Conservation (phyloP, 2,329 filamentous ascomycete genomes). For the Pestalotiopsis sp. region DNA sequence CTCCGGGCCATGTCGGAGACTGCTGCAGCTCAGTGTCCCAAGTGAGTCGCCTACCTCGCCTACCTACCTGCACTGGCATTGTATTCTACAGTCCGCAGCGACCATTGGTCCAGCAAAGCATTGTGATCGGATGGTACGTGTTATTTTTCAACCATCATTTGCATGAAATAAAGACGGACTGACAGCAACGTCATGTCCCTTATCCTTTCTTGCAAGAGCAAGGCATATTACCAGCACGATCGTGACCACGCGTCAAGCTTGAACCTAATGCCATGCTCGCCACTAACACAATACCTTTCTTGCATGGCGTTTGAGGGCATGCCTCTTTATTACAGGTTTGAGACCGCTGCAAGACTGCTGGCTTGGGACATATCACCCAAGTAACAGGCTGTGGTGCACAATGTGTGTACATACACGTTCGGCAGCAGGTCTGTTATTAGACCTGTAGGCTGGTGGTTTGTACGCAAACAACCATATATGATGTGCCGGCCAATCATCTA, state of each 20-base stretch:
- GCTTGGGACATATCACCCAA: background rate
- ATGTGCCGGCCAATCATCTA: background rate
- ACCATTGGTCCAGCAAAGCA: conserved; percentile 6
- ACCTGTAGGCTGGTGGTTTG: background rate
- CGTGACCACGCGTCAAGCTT: background rate
- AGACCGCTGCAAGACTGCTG: background rate
- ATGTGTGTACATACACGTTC: background rate
- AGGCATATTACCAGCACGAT: background rate
- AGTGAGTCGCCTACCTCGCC: background rate
- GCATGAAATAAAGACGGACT: background rate
- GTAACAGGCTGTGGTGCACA: background rate
- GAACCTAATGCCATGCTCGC: background rate
- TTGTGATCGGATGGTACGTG: background rate
- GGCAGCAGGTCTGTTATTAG: background rate
- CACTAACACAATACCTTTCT: background rate
- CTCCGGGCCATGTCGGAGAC: background rate
- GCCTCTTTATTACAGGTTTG: background rate
- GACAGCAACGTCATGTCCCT: background rate
- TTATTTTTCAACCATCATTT: background rate
- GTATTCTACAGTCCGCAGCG: background rate
- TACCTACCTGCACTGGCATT: background rate
- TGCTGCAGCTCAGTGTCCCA: background rate
- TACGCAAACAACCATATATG: background rate
- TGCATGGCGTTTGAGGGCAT: background rate
- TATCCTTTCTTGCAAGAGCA: background rate